Conservation (phyloP, 1,284 basidiomycete species). For the Cryptococcus amylolentus region DNA sequence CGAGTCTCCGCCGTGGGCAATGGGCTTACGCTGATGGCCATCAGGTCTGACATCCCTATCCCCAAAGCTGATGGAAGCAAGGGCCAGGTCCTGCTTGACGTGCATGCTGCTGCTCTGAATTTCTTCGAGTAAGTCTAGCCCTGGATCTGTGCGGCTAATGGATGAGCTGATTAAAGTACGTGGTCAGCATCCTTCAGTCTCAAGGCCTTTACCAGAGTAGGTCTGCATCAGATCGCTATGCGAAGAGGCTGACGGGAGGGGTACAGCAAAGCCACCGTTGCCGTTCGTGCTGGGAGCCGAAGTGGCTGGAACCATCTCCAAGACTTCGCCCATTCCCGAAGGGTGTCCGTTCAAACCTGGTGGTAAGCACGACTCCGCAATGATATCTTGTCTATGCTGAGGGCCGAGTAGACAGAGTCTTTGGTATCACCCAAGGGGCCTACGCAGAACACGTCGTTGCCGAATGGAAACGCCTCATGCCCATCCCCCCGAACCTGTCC, state of each 20-base stretch:
- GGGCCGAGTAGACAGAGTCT: slow-evolving; percentile 64
- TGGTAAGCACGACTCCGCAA: slow-evolving; percentile 22
- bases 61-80: slow-evolving; percentile 56
- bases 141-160: slow-evolving; percentile 56
- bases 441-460: slow-evolving; percentile 70
- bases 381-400: not conserved
- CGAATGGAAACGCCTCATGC: slow-evolving; percentile 55
- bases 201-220: slow-evolving; percentile 79
- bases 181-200: slow-evolving; percentile 63
- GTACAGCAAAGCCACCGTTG: slow-evolving; percentile 62
- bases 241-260: not conserved
- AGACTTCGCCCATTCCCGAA: slow-evolving; percentile 71
- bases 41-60: slow-evolving; percentile 59
- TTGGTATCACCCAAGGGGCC: slow-evolving; percentile 74
- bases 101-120: slow-evolving; percentile 55
- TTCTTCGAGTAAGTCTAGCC: slow-evolving; percentile 41
- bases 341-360: slow-evolving; percentile 78
- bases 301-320: slow-evolving; percentile 75
- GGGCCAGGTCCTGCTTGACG: slow-evolving; percentile 72
- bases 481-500: slow-evolving; percentile 62
- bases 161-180: not conserved
- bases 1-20: too few relatives aligned
- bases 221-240: slow-evolving; percentile 4
- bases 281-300: slow-evolving; percentile 82
- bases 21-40: not conserved